Evolutionary conservation across 1,139 yeast genomes (phyloP), one percentile per base, ranked within the genome.

Genomic region (Diutina scorzettiae): DNA sequence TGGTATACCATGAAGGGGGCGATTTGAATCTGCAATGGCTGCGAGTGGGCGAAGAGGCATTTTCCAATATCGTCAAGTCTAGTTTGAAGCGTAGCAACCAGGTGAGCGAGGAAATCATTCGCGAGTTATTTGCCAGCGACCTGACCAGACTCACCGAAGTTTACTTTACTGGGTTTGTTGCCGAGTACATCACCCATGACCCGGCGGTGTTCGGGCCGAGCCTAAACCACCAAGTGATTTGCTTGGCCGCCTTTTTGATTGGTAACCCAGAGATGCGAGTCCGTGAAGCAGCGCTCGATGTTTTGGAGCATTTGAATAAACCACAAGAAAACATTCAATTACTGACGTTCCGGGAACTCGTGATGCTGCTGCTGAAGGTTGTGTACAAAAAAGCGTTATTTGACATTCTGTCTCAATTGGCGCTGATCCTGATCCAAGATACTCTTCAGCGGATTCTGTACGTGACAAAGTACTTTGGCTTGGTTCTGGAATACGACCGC

Each of bases 341-440:
- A 12, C n/a, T 14, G 4, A 9, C 28, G n/a, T 34, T 34, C 6
- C 18, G 39, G 5, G 39, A 34, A 16, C 39, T 34, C 28, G 76
- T 81, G 16, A 68, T 76, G 47, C 80, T 83, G 48, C 67, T 71
- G 40, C 78, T 89, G 11, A 73, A 78, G 47, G 82, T 83, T 4
- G 81, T 85, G 5, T 85, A 80, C 60, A 83, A 83, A 54, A 76
- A 85, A 42, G 89, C 89, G 0, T 64, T 84, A 47, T 78, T 78
- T 50, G 82, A 80, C 42, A 60, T 84, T 20, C 77, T 93, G 0
- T 69, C 76, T 2, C 73, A 75, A 46, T 68, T 81, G 51, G 81
- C 85, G 5, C 60, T 73, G 1, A 63, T 68, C 11, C 75, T 76
- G 48, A 69, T 84, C 0, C 78, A 72, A 20, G 78, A 73, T 43